These are phyloP conservation scores for Trichoderma lentiforme DNA, from an alignment of 2,329 filamentous ascomycete genomes.

Conservation along the genomic window DNA sequence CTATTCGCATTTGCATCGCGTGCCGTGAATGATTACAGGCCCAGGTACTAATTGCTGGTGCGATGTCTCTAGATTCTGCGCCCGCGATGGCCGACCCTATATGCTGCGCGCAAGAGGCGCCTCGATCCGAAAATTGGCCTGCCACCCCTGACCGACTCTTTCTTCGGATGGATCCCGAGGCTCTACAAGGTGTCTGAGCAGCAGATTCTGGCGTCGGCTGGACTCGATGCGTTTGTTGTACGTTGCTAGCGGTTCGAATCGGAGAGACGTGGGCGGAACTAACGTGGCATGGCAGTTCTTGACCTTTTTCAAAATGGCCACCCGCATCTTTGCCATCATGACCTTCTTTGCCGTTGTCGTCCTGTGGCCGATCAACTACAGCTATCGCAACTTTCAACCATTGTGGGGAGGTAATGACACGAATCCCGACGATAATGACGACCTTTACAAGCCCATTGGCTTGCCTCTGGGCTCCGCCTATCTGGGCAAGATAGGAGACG, in stretches of 20 bases:
- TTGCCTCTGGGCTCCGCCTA: constrained; percentile 19
- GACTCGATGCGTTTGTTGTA: constrained; percentile 90
- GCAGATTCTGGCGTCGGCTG: constrained; percentile 83
- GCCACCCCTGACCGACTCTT: constrained; percentile 75
- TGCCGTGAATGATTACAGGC: neutral
- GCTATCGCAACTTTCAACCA: constrained; percentile 42
- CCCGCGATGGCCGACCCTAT: constrained; percentile 87
- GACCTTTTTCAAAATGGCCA: constrained; percentile 92
- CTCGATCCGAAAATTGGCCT: constrained; percentile 58
- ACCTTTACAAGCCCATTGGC: constrained; percentile 19
- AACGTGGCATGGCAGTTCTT: constrained; percentile 58
- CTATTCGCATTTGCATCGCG: neutral
- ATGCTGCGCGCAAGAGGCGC: constrained; percentile 81
- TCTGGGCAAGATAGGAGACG: constrained; percentile 28
- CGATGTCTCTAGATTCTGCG: constrained; percentile 63
- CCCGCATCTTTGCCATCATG: constrained; percentile 74
- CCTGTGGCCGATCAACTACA: constrained; percentile 80
- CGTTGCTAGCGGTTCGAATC: constrained; percentile 28
- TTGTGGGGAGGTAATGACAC: neutral
- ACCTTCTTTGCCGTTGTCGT: constrained; percentile 78
- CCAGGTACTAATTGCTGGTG: neutral
- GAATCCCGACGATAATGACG: constrained; percentile 5
- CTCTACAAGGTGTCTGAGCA: constrained; percentile 83
- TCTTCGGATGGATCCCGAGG: constrained; percentile 90
- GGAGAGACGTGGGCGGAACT: neutral